A percentile compares a stretch with the other conserved stretches of the same genome.
Conservation (phyloP, 1,284 basidiomycete species). For the Coniferiporia sulphurascens region DNA sequence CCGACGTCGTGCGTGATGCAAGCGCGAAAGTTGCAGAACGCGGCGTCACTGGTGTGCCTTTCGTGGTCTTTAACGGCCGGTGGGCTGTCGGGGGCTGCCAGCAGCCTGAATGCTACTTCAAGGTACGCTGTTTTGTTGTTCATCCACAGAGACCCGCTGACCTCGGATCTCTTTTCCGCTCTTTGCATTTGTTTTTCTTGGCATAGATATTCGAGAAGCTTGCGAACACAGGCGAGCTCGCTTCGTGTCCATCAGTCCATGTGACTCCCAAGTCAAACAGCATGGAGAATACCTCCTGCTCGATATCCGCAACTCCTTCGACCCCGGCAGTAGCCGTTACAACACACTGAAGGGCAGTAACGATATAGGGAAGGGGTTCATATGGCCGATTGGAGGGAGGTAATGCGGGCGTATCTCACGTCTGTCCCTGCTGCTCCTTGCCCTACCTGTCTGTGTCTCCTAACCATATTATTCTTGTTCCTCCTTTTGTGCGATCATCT, state of each 20-base stretch:
- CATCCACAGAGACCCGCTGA: neutral
- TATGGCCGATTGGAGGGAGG: too few species aligned
- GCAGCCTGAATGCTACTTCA: constrained; percentile 62
- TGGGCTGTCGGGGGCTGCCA: constrained; percentile 78
- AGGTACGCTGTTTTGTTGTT: constrained; percentile 39
- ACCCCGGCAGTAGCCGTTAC: too few species aligned
- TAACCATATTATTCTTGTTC: too few species aligned
- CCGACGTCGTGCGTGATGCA: constrained; percentile 64
- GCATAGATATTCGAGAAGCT: constrained; percentile 16
- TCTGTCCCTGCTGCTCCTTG: too few species aligned
- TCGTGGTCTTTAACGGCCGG: constrained; percentile 73
- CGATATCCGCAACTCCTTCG: too few species aligned
- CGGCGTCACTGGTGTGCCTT: constrained; percentile 76
- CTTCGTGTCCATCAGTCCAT: neutral
- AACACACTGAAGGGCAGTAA: too few species aligned
- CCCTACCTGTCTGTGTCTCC: too few species aligned
- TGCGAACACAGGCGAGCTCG: neutral
- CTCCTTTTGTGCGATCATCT: too few species aligned
- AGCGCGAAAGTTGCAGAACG: constrained; percentile 60
- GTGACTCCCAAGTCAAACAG: neutral
- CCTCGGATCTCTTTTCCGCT: neutral
- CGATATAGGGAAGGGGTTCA: too few species aligned
- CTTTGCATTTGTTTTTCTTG: neutral
- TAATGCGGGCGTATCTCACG: too few species aligned
- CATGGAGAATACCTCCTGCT: too few species aligned